Percentiles rank a stretch among this genome's conserved stretches.
Conservation (phyloP, 805 yeast species). For the Metschnikowia chrysomelidarum region DNA sequence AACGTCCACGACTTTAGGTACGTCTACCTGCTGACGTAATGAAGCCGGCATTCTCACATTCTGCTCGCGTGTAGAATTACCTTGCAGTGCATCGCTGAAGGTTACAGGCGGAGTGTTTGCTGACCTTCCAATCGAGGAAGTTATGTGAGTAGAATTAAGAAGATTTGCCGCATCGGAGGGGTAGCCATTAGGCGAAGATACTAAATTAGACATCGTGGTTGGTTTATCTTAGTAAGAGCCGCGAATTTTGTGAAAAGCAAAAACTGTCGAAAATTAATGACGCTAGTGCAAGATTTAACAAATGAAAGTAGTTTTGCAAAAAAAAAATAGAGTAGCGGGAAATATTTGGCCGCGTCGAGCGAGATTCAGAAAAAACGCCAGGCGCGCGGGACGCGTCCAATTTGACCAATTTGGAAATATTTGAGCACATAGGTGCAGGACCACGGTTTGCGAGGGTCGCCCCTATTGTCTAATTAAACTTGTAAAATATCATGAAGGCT, state of each 20-base stretch:
- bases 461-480: too few relatives aligned
- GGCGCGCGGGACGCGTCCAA: conserved; percentile 16
- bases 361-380: background rate
- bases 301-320: background rate
- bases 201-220: conserved; percentile 39
- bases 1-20: conserved; percentile 83
- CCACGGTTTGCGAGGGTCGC: too few relatives aligned
- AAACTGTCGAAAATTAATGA: background rate
- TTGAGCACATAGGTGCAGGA: background rate
- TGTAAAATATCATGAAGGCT: too few relatives aligned
- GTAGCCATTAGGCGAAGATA: conserved; percentile 43
- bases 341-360: too few relatives aligned
- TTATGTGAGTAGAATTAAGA: conserved; percentile 41
- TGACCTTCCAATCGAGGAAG: conserved; percentile 41
- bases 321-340: conserved; percentile 5
- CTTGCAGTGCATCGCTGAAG: conserved; percentile 27
- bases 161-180: conserved; percentile 45
- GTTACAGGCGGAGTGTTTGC: conserved; percentile 29
- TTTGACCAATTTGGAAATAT: conserved; percentile 14
- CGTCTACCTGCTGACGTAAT: conserved; percentile 26
- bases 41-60: conserved; percentile 42
- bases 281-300: background rate
- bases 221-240: background rate
- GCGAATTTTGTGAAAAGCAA: background rate
- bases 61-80: conserved; percentile 47